These are phyloP conservation scores for Talaromyces stipitatus DNA, from an alignment of 495 filamentous ascomycete species.

Conservation along the genomic window DNA sequence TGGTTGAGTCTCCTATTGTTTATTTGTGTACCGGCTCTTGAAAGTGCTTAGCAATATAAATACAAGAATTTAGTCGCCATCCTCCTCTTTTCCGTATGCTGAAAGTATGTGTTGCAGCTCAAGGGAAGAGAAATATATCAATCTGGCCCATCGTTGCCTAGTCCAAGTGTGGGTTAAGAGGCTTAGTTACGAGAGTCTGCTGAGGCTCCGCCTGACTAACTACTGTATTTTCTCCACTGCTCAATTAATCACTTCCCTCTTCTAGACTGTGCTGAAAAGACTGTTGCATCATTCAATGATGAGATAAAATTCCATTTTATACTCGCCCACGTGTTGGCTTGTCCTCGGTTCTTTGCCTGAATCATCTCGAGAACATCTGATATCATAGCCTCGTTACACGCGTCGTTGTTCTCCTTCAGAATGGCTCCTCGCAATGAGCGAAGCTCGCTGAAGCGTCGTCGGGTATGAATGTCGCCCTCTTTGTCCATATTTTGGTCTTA, in stretches of 20 bases:
- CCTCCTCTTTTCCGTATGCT: neutral
- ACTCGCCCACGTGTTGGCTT: neutral
- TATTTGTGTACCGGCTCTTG: no score
- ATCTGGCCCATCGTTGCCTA: neutral
- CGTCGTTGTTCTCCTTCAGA: neutral
- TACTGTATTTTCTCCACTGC: neutral
- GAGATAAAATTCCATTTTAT: neutral
- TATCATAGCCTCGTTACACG: neutral
- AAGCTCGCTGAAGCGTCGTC: conserved; percentile 46
- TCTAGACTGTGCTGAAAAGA: neutral
- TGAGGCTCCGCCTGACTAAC: neutral
- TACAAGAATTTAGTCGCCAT: neutral
- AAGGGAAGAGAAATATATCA: neutral
- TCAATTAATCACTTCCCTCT: neutral
- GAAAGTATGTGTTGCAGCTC: neutral
- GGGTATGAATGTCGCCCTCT: conserved; percentile 22
- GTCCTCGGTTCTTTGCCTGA: neutral
- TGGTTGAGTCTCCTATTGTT: neutral
- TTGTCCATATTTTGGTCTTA: neutral
- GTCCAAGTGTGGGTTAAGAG: neutral
- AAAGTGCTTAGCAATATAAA: neutral
- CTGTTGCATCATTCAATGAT: neutral
- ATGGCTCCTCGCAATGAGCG: conserved; percentile 45
- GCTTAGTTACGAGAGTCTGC: neutral
- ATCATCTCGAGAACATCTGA: neutral